A percentile compares a stretch with the other conserved stretches of the same genome.
These are phyloP conservation scores for Sphaerobolus stellatus DNA, from an alignment of 1,284 basidiomycete genomes.

Conservation along the genomic window DNA sequence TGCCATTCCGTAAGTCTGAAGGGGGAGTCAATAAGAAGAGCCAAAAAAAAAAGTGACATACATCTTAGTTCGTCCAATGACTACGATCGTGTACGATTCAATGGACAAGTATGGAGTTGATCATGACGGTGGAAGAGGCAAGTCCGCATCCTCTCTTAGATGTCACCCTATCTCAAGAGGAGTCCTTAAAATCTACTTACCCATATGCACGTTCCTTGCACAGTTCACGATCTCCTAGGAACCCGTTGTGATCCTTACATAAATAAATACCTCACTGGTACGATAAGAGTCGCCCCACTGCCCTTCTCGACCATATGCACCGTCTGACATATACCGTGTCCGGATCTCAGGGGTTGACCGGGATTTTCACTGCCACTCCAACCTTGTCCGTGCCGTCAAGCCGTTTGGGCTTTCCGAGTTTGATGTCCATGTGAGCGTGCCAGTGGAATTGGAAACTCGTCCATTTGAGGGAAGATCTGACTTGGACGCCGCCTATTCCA, in stretches of 20 bases:
- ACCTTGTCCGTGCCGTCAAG: conserved; percentile 20
- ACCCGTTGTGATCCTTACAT: conserved; percentile 21
- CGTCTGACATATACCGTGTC: too few species aligned
- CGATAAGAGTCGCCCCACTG: background rate
- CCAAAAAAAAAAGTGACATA: too few species aligned
- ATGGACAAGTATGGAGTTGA: conserved; percentile 17
- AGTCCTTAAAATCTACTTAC: too few species aligned
- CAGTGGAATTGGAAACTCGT: too few species aligned
- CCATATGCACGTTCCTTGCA: too few species aligned
- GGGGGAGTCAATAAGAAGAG: too few species aligned
- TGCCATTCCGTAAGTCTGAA: conserved; percentile 13
- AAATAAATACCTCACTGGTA: conserved; percentile 3
- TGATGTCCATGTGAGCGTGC: conserved; percentile 19
- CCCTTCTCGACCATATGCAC: background rate
- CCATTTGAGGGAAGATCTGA: too few species aligned
- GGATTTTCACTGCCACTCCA: conserved; percentile 23
- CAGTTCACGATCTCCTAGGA: conserved; percentile 22
- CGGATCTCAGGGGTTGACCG: conserved; percentile 10
- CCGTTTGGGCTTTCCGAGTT: conserved; percentile 21
- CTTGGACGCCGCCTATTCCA: too few species aligned
- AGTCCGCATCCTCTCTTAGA: background rate
- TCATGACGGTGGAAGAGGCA: conserved; percentile 16
- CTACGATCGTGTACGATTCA: conserved; percentile 21
- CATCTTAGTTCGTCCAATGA: conserved; percentile 18
- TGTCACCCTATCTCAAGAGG: background rate